Conservation (phyloP, 129 eudicot species). For the Chrysanthemum makinoi region DNA sequence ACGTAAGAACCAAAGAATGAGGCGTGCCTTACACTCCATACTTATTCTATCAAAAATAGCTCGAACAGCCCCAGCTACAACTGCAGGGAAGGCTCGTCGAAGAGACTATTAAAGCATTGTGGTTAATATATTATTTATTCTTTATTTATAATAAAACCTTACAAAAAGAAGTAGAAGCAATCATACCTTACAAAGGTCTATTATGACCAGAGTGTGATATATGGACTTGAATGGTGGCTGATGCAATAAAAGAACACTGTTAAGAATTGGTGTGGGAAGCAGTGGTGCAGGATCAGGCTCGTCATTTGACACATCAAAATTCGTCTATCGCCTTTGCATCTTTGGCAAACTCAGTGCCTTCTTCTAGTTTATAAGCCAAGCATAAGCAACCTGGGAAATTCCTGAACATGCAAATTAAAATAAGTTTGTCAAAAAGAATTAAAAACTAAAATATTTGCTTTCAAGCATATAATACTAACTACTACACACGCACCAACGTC, state of each 20-base stretch:
- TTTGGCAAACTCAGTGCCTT: too few relatives aligned
- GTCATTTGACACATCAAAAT: too few relatives aligned
- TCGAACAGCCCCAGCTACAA: slow-evolving; percentile 97
- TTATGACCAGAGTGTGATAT: slow-evolving; percentile 88
- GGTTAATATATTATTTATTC: not conserved
- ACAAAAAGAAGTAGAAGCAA: not conserved
- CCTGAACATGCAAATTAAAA: too few relatives aligned
- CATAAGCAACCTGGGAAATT: too few relatives aligned
- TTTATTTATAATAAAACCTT: not conserved
- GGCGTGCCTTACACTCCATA: slow-evolving; percentile 94
- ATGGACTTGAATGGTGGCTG: slow-evolving; percentile 90
- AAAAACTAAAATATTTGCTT: too few relatives aligned
- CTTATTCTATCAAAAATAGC: slow-evolving; percentile 91
- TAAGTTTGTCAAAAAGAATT: too few relatives aligned
- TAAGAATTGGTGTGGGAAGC: too few relatives aligned
- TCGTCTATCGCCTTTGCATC: too few relatives aligned
- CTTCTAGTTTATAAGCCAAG: too few relatives aligned
- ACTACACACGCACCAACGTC: too few relatives aligned
- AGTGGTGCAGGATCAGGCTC: too few relatives aligned
- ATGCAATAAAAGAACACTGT: slow-evolving; percentile 63
- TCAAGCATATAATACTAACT: too few relatives aligned
- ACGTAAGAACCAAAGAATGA: slow-evolving; percentile 96
- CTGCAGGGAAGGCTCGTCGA: slow-evolving; percentile 98
- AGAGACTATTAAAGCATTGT: slow-evolving; percentile 57
- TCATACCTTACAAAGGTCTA: slow-evolving; percentile 94